Evolutionary conservation across 192 early-diverging fungal genomes (phyloP), one percentile per base, ranked within the genome.

Genomic region (Endogone sp.): DNA sequence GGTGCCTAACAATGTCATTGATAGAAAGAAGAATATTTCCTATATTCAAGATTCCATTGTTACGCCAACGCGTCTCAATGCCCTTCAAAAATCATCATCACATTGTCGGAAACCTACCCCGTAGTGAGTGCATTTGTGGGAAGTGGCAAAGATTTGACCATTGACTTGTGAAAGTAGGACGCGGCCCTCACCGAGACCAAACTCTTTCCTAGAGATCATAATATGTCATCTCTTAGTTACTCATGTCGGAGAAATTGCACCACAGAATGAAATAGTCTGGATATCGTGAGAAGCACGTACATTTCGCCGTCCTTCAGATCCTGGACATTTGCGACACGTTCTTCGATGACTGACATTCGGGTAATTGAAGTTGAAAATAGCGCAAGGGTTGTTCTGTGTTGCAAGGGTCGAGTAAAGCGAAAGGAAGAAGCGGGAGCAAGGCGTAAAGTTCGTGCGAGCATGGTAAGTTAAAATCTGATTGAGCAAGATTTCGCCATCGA

Each of bases 291-390:
- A 49, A 11, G 16, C 16, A 73, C 72, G 26, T 72, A 78, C 69
- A 75, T 63, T 63, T 74, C 32, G 32, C 74, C 68, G 27, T 74
- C 70, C 26, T 73, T 74, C 28, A 78, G 66, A 58, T 78, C 77
- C 16, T 70, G 67, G 56, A 68, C 65, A 60, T 31, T 70, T 32
- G 57, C 66, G 26, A 66, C 64, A 6, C 64, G 6, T 11, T 67
- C 56, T 55, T 65, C 49, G 20, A 73, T 23, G 21, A 67, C 63
- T 10, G 68, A 63, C 76, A 74, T 77, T 30, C 2, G 25, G 21
- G 25, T 30, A 13, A 16, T 4, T 27, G 44, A 57, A 26, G 69
- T 65, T 29, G 27, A 63, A 23, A 26, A 63, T 56, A 67, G 29
- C 27, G 24, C 32, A 49, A 23, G 28, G 26, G 57, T 32, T 29